These are phyloP conservation scores for Blakeslea trispora DNA, from an alignment of 371 early-diverging fungal genomes.

Conservation along the genomic window DNA sequence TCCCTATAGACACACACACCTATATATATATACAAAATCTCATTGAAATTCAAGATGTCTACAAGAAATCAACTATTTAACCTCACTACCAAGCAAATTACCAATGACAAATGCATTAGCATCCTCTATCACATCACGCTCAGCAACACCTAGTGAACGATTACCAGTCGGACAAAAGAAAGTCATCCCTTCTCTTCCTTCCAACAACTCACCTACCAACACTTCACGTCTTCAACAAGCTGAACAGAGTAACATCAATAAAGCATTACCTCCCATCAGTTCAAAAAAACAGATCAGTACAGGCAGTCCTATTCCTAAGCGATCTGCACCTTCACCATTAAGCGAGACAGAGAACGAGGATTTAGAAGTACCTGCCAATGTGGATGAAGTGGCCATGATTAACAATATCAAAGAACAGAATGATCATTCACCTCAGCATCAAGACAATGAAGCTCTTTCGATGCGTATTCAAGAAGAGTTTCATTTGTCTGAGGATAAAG, in stretches of 20 bases:
- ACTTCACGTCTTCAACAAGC: not conserved
- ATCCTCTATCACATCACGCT: slow-evolving; percentile 1
- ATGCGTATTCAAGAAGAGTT: slow-evolving; percentile 63
- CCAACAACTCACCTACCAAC: not conserved
- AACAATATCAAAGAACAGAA: slow-evolving; percentile 29
- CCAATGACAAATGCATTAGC: slow-evolving; percentile 36
- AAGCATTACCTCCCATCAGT: too few relatives aligned
- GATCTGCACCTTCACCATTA: slow-evolving; percentile 10
- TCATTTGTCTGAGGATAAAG: slow-evolving; percentile 61
- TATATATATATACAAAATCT: too few relatives aligned
- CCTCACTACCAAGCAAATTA: slow-evolving; percentile 46
- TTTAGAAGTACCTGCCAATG: slow-evolving; percentile 39
- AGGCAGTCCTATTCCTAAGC: too few relatives aligned
- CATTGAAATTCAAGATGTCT: slow-evolving; percentile 54
- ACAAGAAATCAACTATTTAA: slow-evolving; percentile 66
- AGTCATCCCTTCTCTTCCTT: slow-evolving; percentile 14
- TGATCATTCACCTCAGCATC: slow-evolving; percentile 8
- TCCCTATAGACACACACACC: too few relatives aligned
- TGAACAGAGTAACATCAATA: not conserved
- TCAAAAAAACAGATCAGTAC: not conserved
- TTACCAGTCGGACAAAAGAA: slow-evolving; percentile 8
- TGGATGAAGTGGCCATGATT: slow-evolving; percentile 55
- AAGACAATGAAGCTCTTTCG: slow-evolving; percentile 31
- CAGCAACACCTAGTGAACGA: slow-evolving; percentile 8
- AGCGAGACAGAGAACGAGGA: slow-evolving; percentile 14